These are phyloP conservation scores for Senecio squalidus DNA, from an alignment of 140 eudicot genomes.

Conservation along the genomic window DNA sequence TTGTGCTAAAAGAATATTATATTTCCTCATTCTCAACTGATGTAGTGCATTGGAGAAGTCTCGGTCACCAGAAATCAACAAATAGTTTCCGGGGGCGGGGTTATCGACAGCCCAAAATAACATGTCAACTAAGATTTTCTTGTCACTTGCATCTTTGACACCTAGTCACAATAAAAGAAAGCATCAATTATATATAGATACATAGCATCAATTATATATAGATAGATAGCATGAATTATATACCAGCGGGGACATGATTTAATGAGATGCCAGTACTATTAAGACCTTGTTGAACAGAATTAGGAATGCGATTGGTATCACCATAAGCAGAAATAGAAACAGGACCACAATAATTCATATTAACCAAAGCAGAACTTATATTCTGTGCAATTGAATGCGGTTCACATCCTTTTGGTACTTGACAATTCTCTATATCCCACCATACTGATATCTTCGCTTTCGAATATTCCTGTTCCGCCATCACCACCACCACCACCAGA, in stretches of 20 bases:
- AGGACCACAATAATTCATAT: constrained; percentile 78
- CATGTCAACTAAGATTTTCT: constrained; percentile 92
- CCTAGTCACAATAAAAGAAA: constrained; percentile 34
- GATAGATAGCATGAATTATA: background rate
- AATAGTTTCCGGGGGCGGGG: constrained; percentile 82
- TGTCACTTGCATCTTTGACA: constrained; percentile 91
- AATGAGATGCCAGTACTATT: constrained; percentile 79
- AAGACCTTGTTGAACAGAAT: constrained; percentile 75
- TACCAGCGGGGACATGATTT: constrained; percentile 95
- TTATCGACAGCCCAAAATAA: constrained; percentile 96
- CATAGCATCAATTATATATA: background rate
- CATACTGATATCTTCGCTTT: constrained; percentile 77
- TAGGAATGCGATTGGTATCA: constrained; percentile 61
- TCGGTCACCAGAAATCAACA: constrained; percentile 88
- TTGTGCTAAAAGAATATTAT: constrained; percentile 89
- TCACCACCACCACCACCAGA: constrained; percentile 1
- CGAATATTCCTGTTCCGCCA: constrained; percentile 43
- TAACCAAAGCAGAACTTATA: constrained; percentile 62
- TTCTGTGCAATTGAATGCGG: constrained; percentile 85
- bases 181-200: background rate
- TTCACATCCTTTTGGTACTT: constrained; percentile 68
- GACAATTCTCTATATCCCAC: constrained; percentile 98
- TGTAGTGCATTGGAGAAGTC: constrained; percentile 91
- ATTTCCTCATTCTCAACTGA: constrained; percentile 82
- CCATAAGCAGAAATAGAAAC: constrained; percentile 82